Evolutionary conservation across 140 eudicot species (phyloP).

Genomic region (Oenanthe javanica): DNA sequence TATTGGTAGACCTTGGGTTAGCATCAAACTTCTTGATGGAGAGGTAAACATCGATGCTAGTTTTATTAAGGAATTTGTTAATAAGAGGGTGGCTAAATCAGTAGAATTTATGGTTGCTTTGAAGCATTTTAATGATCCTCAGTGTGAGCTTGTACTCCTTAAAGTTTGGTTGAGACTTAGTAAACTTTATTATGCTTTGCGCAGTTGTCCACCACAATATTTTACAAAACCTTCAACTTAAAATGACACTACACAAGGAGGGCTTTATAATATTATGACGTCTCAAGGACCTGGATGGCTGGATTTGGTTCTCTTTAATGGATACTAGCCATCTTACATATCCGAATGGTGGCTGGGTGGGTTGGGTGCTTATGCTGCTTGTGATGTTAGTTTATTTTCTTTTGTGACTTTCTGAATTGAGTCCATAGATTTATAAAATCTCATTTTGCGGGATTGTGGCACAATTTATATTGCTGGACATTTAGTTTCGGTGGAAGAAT

Average conservation of each 20-base stretch:
- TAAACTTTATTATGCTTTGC: not conserved
- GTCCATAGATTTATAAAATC: not conserved
- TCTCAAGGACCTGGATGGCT: not conserved
- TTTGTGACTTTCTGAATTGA: not conserved
- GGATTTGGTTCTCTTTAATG: no score
- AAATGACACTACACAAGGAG: no score
- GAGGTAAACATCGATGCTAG: not conserved
- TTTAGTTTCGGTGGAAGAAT: not conserved
- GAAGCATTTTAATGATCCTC: not conserved
- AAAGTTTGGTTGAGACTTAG: not conserved
- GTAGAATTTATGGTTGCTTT: not conserved
- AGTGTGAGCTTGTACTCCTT: not conserved
- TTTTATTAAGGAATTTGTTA: not conserved
- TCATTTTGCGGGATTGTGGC: no score
- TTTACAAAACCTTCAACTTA: no score
- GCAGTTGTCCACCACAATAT: not conserved
- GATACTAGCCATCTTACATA: not conserved
- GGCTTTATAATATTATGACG: not conserved
- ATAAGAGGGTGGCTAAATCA: not conserved
- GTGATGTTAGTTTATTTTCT: not conserved
- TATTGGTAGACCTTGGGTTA: not conserved
- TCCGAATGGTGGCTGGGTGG: not conserved
- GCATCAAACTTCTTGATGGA: not conserved
- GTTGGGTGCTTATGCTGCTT: not conserved
- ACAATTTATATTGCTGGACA: not conserved